phyloP scores from a whole-genome alignment of 2,329 filamentous ascomycete genomes.

The Aplosporella prunicola region DNA sequence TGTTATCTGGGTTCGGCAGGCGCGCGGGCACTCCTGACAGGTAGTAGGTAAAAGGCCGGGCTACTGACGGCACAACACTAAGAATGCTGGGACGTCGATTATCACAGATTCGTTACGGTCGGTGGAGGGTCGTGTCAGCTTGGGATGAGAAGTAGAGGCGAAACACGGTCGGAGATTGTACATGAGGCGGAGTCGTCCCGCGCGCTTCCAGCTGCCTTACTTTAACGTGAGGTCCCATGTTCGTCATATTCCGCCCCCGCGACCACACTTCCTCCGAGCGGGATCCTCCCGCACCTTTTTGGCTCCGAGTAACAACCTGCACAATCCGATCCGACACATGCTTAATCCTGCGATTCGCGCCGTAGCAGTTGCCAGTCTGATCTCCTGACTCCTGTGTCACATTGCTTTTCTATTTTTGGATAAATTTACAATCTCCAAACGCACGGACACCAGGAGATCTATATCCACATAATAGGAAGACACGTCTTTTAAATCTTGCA shows the following conservation, averaged over 20 bases:
- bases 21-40: conserved; percentile 9
- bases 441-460: too few species aligned
- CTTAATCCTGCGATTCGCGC: too few species aligned
- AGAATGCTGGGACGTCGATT: background rate
- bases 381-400: too few species aligned
- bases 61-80: background rate
- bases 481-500: too few species aligned
- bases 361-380: too few species aligned
- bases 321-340: too few species aligned
- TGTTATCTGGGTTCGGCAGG: conserved; percentile 7
- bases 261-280: too few species aligned
- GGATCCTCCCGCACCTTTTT: too few species aligned
- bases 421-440: too few species aligned
- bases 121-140: background rate
- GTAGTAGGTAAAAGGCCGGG: background rate
- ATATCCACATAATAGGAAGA: too few species aligned
- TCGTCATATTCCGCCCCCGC: conserved; percentile 2
- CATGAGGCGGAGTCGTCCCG: conserved; percentile 11
- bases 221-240: conserved; percentile 6
- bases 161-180: background rate
- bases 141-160: background rate
- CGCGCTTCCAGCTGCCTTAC: conserved; percentile 4
- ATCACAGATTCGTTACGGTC: conserved; percentile 1
- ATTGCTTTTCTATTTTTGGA: too few species aligned
- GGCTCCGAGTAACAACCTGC: too few species aligned